phyloP scores from a whole-genome alignment of 2,329 filamentous ascomycete species.

The Mycosphaerella arachidis region DNA sequence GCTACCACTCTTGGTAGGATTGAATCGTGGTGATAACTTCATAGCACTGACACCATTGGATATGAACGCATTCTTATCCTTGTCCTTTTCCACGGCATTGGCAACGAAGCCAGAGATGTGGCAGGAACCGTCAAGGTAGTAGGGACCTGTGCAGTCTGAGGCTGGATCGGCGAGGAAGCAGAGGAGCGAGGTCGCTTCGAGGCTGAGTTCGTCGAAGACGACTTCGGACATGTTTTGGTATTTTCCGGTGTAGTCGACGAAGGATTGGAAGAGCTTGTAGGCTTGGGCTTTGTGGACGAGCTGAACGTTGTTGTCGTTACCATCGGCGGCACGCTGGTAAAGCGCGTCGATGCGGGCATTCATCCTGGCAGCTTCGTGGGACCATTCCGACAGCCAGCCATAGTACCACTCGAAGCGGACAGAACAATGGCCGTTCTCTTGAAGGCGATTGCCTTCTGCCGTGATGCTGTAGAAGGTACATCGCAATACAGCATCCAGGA shows the following conservation, averaged over 20 bases:
- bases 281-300: constrained; percentile 20
- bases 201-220: constrained; percentile 18
- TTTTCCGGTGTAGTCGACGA: constrained; percentile 24
- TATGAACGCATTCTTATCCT: constrained; percentile 33
- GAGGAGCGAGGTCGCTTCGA: constrained; percentile 29
- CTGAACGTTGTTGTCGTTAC: constrained; percentile 12
- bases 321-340: constrained; percentile 14
- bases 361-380: constrained; percentile 12
- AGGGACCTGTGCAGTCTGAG: constrained; percentile 34
- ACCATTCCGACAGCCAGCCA: constrained; percentile 24
- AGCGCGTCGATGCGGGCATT: constrained; percentile 18
- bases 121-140: constrained; percentile 34
- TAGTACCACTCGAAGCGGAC: constrained; percentile 19
- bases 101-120: constrained; percentile 38
- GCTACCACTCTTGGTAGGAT: constrained; percentile 2
- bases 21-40: constrained; percentile 24
- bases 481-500: constrained; percentile 8
- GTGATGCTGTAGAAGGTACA: constrained; percentile 25
- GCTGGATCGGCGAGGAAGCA: constrained; percentile 26
- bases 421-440: constrained; percentile 26
- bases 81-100: constrained; percentile 33
- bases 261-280: constrained; percentile 26
- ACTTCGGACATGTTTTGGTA: constrained; percentile 30
- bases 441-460: constrained; percentile 20
- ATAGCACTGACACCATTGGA: constrained; percentile 35